Evolutionary conservation across 148 eudicot species (phyloP), one percentile per base, ranked within the genome.

Genomic region (Vaccinium corymbosum): DNA sequence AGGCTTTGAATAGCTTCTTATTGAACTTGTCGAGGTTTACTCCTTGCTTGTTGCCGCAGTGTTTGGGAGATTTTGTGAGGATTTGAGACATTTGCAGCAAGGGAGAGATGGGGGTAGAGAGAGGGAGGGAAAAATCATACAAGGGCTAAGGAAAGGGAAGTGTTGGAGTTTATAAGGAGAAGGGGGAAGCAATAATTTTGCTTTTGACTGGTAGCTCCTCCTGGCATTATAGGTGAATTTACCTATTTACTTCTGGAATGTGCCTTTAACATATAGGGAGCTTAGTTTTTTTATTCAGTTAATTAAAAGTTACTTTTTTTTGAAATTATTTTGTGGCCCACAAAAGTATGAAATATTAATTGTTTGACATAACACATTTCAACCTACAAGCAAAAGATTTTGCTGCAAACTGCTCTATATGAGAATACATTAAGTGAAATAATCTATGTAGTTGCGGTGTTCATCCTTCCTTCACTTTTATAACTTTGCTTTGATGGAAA

Each of bases 31-130:
- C 85, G 46, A 95, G 25, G 78, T 86, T 85, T 16, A 89, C 82
- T 10, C 93, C 91, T 92, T 91, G 87, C 80, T 96, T 83, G 17
- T 96, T 83, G 20, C 91, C 98, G 55, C 99, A 94, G 80, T 96
- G 98, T 89, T 96, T 92, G 35, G 99, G 97, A 76, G 97, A 93
- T 89, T 81, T 91, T 84, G 81, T 84, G 76, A 17, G 1, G 42
- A 90, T 50, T 91, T 89, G 89, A 90, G 99, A 94, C 99, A 96
- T 94, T 91, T 89, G 89, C 48, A 7, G 86, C 27, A 11, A 53
- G 64, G 68, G 76, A 83, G 83, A n/a, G 78, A 38, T 52, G 20
- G 84, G 52, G 75, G 46, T 74, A 84, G 53, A 71, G 56, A 64
- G 82, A 17, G 56, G 14, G 85, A 81, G 82, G 61, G 87, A 53